These are phyloP conservation scores for Candida morakotiae DNA, from an alignment of 805 yeast genomes.

Conservation along the genomic window DNA sequence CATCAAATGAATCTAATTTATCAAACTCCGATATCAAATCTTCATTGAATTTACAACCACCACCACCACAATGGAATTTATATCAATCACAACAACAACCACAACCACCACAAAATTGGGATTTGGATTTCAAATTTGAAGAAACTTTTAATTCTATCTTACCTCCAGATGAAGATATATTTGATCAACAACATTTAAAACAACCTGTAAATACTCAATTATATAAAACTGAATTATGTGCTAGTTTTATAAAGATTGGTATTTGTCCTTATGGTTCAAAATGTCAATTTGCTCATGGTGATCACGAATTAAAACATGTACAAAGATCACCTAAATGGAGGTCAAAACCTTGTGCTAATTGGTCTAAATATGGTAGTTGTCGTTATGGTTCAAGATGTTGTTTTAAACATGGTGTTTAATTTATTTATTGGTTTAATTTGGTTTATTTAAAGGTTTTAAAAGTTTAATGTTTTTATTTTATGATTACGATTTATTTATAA, in stretches of 20 bases:
- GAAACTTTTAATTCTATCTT: neutral
- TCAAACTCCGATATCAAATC: neutral
- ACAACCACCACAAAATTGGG: neutral
- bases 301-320: slow-evolving; percentile 65
- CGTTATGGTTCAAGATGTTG: slow-evolving; percentile 90
- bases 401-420: slow-evolving; percentile 64
- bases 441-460: too few relatives aligned
- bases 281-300: slow-evolving; percentile 94
- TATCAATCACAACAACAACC: neutral
- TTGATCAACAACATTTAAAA: slow-evolving; percentile 8
- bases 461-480: too few relatives aligned
- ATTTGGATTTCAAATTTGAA: neutral
- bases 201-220: slow-evolving; percentile 53
- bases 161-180: slow-evolving; percentile 10
- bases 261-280: slow-evolving; percentile 83
- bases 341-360: slow-evolving; percentile 86
- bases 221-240: slow-evolving; percentile 89
- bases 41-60: neutral
- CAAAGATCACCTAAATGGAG: slow-evolving; percentile 82
- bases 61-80: neutral
- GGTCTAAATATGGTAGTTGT: slow-evolving; percentile 78
- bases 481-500: neutral
- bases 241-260: slow-evolving; percentile 63
- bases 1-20: slow-evolving; percentile 8
- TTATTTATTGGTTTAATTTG: neutral